Percentiles rank a stretch among this genome's conserved stretches.
phyloP scores from a whole-genome alignment of 139 green algal genomes.

The Tetradesmus obliquus region DNA sequence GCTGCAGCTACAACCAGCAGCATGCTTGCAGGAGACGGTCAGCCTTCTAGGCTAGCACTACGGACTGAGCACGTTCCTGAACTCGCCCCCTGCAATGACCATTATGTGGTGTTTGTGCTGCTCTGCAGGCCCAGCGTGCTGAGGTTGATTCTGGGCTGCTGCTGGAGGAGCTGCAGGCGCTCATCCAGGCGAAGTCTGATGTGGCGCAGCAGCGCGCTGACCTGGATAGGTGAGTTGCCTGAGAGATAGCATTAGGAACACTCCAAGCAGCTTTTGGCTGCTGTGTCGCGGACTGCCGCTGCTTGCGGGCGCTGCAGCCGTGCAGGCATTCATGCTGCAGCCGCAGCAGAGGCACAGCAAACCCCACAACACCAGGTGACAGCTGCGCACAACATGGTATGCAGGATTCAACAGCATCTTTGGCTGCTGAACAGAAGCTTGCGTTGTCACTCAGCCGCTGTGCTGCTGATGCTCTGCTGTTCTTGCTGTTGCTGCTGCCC shows the following conservation, averaged over 20 bases:
- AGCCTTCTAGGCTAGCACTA: background rate
- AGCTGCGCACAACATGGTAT: background rate
- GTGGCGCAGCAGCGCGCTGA: conserved; percentile 33
- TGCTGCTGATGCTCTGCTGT: too few species aligned
- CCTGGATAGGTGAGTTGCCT: conserved; percentile 2
- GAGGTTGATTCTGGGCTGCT: conserved; percentile 38
- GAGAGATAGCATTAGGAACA: background rate
- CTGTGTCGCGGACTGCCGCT: background rate
- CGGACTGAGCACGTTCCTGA: background rate
- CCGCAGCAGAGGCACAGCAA: background rate
- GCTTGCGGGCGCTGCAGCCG: background rate
- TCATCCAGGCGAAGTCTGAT: conserved; percentile 32
- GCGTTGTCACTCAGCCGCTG: too few species aligned
- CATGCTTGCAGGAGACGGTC: background rate
- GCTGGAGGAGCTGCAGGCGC: conserved; percentile 41
- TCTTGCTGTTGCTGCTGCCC: background rate
- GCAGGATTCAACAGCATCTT: too few species aligned
- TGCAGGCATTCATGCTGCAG: too few species aligned
- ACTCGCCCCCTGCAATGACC: background rate
- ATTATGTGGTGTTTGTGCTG: background rate
- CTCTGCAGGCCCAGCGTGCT: conserved; percentile 32
- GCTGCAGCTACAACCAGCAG: background rate
- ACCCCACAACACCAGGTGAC: background rate
- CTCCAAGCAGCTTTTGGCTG: background rate
- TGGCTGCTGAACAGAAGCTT: too few species aligned